Evolutionary conservation across 164 flowering plant genomes (phyloP), one percentile per base, ranked within the genome.

Genomic region (Cinnamomum micranthum): DNA sequence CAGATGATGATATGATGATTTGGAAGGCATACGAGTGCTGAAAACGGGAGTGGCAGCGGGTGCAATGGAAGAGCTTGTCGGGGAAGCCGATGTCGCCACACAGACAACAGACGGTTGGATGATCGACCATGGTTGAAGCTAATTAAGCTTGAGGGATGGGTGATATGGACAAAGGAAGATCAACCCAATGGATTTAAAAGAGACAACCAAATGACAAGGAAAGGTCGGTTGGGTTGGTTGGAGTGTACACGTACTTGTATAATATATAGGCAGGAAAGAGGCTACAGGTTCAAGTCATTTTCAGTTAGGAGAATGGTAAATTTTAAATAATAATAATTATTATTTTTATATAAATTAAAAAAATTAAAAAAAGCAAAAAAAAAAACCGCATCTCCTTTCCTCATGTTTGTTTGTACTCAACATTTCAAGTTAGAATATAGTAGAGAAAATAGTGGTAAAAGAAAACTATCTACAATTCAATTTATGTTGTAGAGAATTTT

Each of bases 71-170:
- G 85, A 95, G 92, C 86, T 92, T 93, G 81, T 93, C 92, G 0
- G 97, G 81, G 77, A 95, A 95, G 17, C 98, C 99, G 25, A 93
- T 84, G 75, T 95, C 99, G 68, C 98, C 99, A 76, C 98, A 95
- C 99, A 95, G 85, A 84, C 95, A 92, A 66, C 99, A 95, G 6
- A 95, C 93, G 3, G 81, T 86, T 47, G 86, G 86, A 68, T 75
- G 87, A 85, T 90, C 96, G 28, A 73, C 68, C 58, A 64, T 72
- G 69, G 68, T 19, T 9, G 41, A 24, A 63, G 52, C 35, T n/a
- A 31, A 31, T 31, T 31, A 41, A 41, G 47, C 47, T 41, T 9
- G 47, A 41, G 47, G 10, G 47, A 15, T 6, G n/a, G n/a, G 60
- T 15, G 12, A 20, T 20, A 15, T 15, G n/a, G 60, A 55, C 17